Conservation (phyloP, 345 rosid species). For the Cardiospermum halicacabum region DNA sequence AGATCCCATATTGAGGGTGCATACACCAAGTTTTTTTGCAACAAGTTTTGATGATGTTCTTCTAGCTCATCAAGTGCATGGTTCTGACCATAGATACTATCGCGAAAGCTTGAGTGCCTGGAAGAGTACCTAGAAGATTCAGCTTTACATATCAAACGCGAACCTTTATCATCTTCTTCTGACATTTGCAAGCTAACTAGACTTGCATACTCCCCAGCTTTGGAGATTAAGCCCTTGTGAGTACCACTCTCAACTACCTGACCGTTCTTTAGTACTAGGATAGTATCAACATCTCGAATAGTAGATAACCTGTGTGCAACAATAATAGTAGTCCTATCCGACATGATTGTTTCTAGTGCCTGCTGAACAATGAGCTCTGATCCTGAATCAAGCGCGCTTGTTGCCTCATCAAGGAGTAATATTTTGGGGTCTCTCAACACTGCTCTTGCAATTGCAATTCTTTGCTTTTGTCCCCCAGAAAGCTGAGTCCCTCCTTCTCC, state of each 20-base stretch:
- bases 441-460: constrained; percentile 88
- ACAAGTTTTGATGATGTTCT: constrained; percentile 19
- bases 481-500: constrained; percentile 96
- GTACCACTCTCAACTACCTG: constrained; percentile 65
- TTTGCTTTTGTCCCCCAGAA: constrained; percentile 93
- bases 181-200: constrained; percentile 54
- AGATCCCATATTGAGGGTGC: constrained; percentile 51
- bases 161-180: constrained; percentile 30
- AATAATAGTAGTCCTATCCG: constrained; percentile 56
- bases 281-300: constrained; percentile 57
- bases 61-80: constrained; percentile 13
- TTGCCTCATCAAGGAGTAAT: constrained; percentile 81
- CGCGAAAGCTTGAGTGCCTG: constrained; percentile 39
- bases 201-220: constrained; percentile 59
- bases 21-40: constrained; percentile 8
- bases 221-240: constrained; percentile 55
- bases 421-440: constrained; percentile 75
- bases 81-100: constrained; percentile 20
- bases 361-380: constrained; percentile 72
- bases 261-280: constrained; percentile 65
- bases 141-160: constrained; percentile 27
- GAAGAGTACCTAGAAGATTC: constrained; percentile 30
- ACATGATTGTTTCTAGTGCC: constrained; percentile 64
- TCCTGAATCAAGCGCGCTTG: constrained; percentile 84
- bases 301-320: constrained; percentile 79